Evolutionary conservation across 495 filamentous ascomycete species (phyloP).

Genomic region (Tuber borchii): DNA sequence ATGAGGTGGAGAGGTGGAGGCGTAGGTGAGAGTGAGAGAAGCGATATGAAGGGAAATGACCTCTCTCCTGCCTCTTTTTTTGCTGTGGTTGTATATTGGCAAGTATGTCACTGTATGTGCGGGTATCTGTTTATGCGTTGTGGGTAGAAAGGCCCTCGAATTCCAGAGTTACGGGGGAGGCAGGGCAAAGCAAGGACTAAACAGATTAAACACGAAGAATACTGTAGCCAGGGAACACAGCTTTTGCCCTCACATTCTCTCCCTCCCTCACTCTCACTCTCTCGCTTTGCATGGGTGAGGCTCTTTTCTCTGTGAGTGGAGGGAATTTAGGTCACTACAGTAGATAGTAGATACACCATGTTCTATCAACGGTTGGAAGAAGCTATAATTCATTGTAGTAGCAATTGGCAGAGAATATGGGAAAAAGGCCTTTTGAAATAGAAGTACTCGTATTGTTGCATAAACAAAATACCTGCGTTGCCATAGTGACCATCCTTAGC

Average conservation of each 20-base stretch:
- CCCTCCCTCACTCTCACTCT: background rate
- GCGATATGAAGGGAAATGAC: background rate
- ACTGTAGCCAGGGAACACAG: background rate
- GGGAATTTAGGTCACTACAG: background rate
- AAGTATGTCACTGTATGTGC: background rate
- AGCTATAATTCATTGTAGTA: background rate
- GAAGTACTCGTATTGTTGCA: background rate
- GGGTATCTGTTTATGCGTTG: background rate
- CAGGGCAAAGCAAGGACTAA: slow-evolving; percentile 1
- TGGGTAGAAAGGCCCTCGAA: background rate
- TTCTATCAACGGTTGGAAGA: background rate
- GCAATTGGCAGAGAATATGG: background rate
- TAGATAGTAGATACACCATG: background rate
- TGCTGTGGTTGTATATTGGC: background rate
- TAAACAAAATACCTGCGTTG: slow-evolving; percentile 23
- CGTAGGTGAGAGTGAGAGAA: background rate
- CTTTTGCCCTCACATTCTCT: background rate
- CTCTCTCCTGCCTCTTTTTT: background rate
- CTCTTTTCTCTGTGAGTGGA: background rate
- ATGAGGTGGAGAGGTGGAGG: too few species aligned
- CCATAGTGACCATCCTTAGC: slow-evolving; percentile 22
- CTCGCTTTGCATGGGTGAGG: background rate
- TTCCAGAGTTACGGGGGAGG: background rate
- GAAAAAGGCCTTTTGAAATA: background rate
- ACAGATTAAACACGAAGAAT: background rate